Conservation (phyloP, 192 early-diverging fungal species). For the Pilaira anomala region DNA sequence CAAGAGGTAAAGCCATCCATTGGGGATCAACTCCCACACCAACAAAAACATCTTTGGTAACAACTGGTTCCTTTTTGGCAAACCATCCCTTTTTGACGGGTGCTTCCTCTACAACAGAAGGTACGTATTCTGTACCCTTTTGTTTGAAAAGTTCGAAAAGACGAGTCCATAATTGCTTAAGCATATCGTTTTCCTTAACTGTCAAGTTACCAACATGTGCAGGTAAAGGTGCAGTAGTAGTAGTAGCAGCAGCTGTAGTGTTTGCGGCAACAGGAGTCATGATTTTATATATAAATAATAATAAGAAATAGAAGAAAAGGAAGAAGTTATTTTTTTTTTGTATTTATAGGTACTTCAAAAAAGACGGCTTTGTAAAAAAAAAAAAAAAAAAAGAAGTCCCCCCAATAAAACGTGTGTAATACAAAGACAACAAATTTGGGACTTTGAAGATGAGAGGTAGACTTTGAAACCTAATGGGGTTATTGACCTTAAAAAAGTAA, state of each 20-base stretch:
- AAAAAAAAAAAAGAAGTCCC: slow-evolving; percentile 5
- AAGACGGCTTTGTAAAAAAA: slow-evolving; percentile 12
- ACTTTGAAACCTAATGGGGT: slow-evolving; percentile 10
- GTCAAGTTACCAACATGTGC: slow-evolving; percentile 37
- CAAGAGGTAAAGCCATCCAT: slow-evolving; percentile 14
- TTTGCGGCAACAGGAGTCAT: slow-evolving; percentile 3
- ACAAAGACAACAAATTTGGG: slow-evolving; percentile 6
- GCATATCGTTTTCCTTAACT: slow-evolving; percentile 40
- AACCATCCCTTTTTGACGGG: slow-evolving; percentile 13
- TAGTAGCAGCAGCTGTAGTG: background rate
- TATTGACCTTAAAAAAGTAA: too few species aligned
- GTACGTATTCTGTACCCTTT: background rate
- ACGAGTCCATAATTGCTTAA: slow-evolving; percentile 47
- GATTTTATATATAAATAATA: background rate
- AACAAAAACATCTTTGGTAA: slow-evolving; percentile 4
- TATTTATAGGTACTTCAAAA: background rate
- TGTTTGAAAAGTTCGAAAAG: slow-evolving; percentile 43
- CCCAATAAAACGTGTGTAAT: slow-evolving; percentile 2
- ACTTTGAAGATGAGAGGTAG: slow-evolving; percentile 16
- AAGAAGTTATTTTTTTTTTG: background rate
- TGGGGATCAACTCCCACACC: slow-evolving; percentile 9
- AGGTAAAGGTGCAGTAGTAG: too few species aligned
- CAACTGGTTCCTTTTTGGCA: background rate
- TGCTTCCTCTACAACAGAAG: background rate
- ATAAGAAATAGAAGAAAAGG: slow-evolving; percentile 1